A percentile compares a stretch with the other conserved stretches of the same genome.
phyloP scores from a whole-genome alignment of 2,329 filamentous ascomycete species.

The Colletotrichum sojae region DNA sequence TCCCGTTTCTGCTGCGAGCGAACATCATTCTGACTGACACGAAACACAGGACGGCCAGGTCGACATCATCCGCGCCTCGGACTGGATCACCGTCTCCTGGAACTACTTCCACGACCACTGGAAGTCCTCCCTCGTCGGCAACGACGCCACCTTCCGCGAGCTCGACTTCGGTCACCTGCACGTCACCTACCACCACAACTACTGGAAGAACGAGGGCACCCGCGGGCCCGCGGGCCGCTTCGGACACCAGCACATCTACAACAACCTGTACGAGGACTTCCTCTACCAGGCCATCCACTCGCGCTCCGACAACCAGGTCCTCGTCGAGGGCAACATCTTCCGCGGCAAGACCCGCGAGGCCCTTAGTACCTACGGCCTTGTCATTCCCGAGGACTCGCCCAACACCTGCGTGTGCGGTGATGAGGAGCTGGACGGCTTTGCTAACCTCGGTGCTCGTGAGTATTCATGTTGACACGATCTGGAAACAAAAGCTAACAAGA shows the following conservation, averaged over 20 bases:
- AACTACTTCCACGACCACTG: constrained; percentile 64
- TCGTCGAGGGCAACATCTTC: constrained; percentile 65
- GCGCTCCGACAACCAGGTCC: constrained; percentile 62
- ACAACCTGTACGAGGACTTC: constrained; percentile 63
- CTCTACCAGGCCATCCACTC: constrained; percentile 64
- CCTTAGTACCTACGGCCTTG: constrained; percentile 67
- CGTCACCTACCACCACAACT: constrained; percentile 66
- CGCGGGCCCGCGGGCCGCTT: constrained; percentile 64
- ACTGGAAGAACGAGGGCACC: constrained; percentile 61
- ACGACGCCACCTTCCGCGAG: constrained; percentile 55
- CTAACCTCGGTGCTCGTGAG: constrained; percentile 67
- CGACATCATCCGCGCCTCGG: constrained; percentile 59
- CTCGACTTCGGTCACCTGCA: constrained; percentile 60
- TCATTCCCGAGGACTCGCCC: constrained; percentile 68
- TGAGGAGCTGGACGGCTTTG: constrained; percentile 67
- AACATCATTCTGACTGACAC: background rate
- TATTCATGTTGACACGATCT: constrained; percentile 36
- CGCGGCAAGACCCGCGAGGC: constrained; percentile 62
- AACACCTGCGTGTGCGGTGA: constrained; percentile 68
- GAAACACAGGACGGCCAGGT: constrained; percentile 59
- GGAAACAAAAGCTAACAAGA: constrained; percentile 44
- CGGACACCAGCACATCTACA: constrained; percentile 64
- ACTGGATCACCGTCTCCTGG: constrained; percentile 62
- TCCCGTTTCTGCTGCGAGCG: background rate
- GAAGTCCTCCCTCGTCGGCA: constrained; percentile 62